phyloP scores from a whole-genome alignment of 2,329 filamentous ascomycete species.

The Colletotrichum falcatum region DNA sequence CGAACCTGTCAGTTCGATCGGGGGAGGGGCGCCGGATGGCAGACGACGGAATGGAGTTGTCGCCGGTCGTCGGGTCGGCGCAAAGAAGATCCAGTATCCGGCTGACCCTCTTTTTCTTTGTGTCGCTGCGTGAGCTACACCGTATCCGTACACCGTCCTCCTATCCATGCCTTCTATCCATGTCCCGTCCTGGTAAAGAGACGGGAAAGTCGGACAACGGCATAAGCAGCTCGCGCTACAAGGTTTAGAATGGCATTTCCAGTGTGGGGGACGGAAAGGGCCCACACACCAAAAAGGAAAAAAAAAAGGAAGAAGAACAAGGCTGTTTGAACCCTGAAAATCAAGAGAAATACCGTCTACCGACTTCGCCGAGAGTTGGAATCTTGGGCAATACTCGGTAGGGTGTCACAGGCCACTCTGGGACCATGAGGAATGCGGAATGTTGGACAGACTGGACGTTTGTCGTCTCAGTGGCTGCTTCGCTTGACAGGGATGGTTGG shows the following conservation, averaged over 20 bases:
- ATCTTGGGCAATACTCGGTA: not conserved
- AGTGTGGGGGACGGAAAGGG: not conserved
- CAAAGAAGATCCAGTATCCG: slow-evolving; percentile 33
- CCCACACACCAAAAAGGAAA: no score
- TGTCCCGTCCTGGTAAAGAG: not conserved
- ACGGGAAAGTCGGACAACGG: slow-evolving; percentile 12
- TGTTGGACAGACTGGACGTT: not conserved
- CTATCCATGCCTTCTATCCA: not conserved
- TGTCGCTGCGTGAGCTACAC: not conserved
- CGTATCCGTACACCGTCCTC: not conserved
- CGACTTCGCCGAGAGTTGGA: slow-evolving; percentile 32
- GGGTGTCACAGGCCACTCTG: slow-evolving; percentile 29
- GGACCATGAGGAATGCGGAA: slow-evolving; percentile 15
- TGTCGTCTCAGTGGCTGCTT: slow-evolving; percentile 21
- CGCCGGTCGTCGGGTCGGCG: slow-evolving; percentile 20
- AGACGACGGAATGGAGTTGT: not conserved
- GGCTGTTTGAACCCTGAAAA: slow-evolving; percentile 40
- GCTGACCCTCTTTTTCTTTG: not conserved
- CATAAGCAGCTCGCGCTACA: slow-evolving; percentile 29
- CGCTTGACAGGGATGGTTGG: slow-evolving; percentile 4
- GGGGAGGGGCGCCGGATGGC: not conserved
- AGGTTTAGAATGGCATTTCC: slow-evolving; percentile 9
- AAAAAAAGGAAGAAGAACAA: slow-evolving; percentile 8
- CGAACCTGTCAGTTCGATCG: slow-evolving; percentile 11
- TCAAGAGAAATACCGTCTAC: slow-evolving; percentile 31